Conservation (phyloP, 116 monocot species). For the Zostera marina region DNA sequence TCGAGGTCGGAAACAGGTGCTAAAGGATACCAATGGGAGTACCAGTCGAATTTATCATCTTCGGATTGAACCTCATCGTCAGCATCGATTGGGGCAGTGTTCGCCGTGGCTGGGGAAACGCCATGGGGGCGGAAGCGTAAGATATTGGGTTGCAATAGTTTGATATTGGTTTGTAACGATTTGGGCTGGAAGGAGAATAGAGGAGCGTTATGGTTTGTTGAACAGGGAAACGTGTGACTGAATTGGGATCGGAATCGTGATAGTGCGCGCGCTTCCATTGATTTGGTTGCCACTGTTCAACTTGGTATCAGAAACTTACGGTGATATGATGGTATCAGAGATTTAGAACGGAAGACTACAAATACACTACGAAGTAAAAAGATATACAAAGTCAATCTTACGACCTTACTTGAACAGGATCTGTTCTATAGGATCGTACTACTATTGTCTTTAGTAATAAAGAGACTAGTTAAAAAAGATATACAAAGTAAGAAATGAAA, state of each 20-base stretch:
- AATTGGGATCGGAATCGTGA: background rate
- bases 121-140: background rate
- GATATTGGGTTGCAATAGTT: background rate
- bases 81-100: background rate
- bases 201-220: background rate
- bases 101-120: background rate
- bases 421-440: too few species aligned
- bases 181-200: conserved; percentile 1
- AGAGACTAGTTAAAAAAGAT: too few species aligned
- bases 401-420: too few species aligned
- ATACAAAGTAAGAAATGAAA: background rate
- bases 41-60: conserved; percentile 65
- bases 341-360: too few species aligned
- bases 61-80: background rate
- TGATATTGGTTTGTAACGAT: background rate
- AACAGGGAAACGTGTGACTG: background rate
- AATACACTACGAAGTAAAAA: too few species aligned
- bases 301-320: too few species aligned
- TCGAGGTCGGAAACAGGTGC: conserved; percentile 72
- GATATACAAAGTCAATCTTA: too few species aligned
- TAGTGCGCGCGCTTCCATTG: background rate
- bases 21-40: conserved; percentile 73
- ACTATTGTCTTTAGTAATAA: too few species aligned
- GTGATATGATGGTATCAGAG: too few species aligned
- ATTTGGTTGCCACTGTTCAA: too few species aligned